Conservation (phyloP, 2,329 filamentous ascomycete species). For the Westerdykella aurantiaca region DNA sequence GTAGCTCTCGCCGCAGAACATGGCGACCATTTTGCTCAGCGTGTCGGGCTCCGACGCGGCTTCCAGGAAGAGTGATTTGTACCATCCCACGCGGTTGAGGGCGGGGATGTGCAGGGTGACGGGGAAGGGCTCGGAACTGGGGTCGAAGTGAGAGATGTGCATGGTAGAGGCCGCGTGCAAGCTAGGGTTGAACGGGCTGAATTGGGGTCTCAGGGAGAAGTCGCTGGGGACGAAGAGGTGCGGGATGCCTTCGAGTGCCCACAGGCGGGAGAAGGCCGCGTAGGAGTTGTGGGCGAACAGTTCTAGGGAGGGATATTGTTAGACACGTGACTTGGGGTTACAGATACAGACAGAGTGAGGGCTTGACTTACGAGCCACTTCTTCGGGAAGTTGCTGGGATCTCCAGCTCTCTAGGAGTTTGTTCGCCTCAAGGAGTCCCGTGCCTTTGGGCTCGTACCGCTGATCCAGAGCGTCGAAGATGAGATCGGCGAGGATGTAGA, state of each 20-base stretch:
- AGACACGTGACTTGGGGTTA: neutral
- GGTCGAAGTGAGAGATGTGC: constrained; percentile 12
- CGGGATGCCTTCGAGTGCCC: constrained; percentile 29
- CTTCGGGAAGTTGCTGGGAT: constrained; percentile 19
- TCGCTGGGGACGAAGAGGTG: constrained; percentile 32
- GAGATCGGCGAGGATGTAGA: constrained; percentile 32
- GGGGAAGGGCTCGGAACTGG: constrained; percentile 9
- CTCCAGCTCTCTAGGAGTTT: constrained; percentile 31
- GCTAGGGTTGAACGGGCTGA: constrained; percentile 21
- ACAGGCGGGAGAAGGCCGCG: constrained; percentile 28
- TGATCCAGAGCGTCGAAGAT: constrained; percentile 30
- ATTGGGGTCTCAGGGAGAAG: constrained; percentile 20
- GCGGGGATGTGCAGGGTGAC: constrained; percentile 26
- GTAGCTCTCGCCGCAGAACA: constrained; percentile 28
- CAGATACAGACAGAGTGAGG: neutral
- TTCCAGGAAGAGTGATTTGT: constrained; percentile 33
- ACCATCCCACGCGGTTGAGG: constrained; percentile 33
- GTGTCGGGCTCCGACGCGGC: constrained; percentile 22
- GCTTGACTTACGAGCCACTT: constrained; percentile 21
- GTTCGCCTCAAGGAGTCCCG: constrained; percentile 29
- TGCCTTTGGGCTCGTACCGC: constrained; percentile 32
- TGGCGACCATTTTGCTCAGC: constrained; percentile 22
- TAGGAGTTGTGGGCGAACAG: constrained; percentile 26
- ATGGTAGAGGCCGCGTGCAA: constrained; percentile 19
- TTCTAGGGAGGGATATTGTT: constrained; percentile 8